Base-by-base conservation (phyloP, 1,139 yeast species). In the Sugiyamaella pinicola region DNA sequence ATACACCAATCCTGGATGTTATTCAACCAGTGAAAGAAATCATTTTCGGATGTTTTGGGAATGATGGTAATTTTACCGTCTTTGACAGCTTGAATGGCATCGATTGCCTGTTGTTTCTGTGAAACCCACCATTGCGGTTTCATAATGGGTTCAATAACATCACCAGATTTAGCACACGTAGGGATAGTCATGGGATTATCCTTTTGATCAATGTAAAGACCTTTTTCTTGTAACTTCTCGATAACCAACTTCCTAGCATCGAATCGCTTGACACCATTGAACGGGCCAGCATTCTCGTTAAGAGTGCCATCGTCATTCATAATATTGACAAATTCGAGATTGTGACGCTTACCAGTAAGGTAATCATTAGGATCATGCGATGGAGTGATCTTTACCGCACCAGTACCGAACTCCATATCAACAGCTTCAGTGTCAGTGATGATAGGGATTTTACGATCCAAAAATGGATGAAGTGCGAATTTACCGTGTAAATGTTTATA, bases 41-140 rank as follows among this genome's bases (percentile, higher is more conserved):
- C 99, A 57, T 86, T 81, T 75, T 90, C 96, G 8, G 96, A 90
- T 22, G 91, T 78, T 73, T 87, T 86, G 63, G 99, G 99, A 54
- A 83, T 75, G 65, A 93, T 89, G 55, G 82, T 81, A 64, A 93
- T 82, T 56, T 83, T 83, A 60, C 98, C 98, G 43, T 79, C 78
- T 72, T 81, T 83, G 58, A 93, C 97, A 53, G 91, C 97, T 55
- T 82, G 78, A 62, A 91, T 84, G 57, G 97, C 97, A 59, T 80
- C 90, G 64, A 79, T 77, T 52, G 99, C 99, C 88, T 89, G 89
- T 55, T 84, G 87, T 68, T 80, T 79, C 76, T 91, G 97, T 58
- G 87, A 77, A 61, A 93, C 98, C 97, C 98, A 93, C 99, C 99
- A 93, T 77, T 93, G 99, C 58, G 99, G 99, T 75, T 93, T 93